Conservation (phyloP, 2,329 filamentous ascomycete genomes). For the Xylaria sp. region DNA sequence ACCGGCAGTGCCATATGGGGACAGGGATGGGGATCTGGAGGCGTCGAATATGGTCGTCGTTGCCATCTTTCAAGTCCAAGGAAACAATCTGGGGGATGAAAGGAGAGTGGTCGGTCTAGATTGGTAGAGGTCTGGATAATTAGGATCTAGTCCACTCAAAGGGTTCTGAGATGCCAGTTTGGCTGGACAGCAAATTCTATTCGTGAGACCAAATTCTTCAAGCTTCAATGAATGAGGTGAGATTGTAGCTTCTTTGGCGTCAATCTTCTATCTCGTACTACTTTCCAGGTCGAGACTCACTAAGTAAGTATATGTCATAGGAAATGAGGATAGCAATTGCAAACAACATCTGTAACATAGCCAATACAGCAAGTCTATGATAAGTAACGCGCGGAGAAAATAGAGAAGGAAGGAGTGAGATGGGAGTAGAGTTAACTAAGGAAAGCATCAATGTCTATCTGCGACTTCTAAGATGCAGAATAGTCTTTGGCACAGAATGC, state of each 20-base stretch:
- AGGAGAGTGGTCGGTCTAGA: neutral
- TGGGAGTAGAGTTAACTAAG: neutral
- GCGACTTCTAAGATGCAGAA: too few relatives aligned
- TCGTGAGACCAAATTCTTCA: neutral
- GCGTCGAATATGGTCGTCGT: conserved; percentile 33
- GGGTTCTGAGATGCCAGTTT: neutral
- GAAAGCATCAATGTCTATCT: neutral
- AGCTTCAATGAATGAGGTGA: neutral
- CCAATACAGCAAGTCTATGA: neutral
- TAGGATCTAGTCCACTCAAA: too few relatives aligned
- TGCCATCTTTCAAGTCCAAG: neutral
- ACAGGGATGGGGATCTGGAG: conserved; percentile 8
- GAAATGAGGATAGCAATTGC: neutral
- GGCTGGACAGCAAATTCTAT: neutral
- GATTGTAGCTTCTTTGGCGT: neutral
- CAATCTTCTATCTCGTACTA: neutral
- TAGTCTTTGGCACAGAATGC: too few relatives aligned
- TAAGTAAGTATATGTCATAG: too few relatives aligned
- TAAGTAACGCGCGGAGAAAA: neutral
- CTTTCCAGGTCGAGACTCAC: neutral
- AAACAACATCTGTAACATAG: neutral
- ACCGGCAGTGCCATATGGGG: neutral
- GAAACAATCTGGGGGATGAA: neutral
- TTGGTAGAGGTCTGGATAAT: neutral
- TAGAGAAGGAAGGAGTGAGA: neutral